Evolutionary conservation across 345 rosid species (phyloP).

Genomic region (Salix viminalis): DNA sequence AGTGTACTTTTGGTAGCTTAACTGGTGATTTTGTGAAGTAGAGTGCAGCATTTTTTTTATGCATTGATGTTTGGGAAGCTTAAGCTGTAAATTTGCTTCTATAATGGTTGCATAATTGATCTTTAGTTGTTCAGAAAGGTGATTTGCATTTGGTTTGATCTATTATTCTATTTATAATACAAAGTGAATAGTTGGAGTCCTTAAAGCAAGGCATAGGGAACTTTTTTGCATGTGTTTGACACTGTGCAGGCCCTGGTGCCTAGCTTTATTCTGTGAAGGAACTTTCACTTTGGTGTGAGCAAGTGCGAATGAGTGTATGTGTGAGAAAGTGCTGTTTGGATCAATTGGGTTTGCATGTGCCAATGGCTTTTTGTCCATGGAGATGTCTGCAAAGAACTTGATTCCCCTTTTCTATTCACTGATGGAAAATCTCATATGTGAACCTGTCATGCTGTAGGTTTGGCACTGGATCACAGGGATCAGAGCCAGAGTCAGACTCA

Average conservation of each 20-base stretch:
- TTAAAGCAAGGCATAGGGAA: background rate
- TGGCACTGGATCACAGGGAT: slow-evolving; percentile 9
- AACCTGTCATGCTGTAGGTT: background rate
- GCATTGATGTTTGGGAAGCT: background rate
- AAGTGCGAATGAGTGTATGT: background rate
- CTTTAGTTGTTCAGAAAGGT: background rate
- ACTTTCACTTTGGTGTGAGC: background rate
- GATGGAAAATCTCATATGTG: background rate
- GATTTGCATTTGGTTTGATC: background rate
- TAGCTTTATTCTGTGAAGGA: background rate
- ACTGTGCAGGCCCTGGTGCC: background rate
- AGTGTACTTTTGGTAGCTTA: background rate
- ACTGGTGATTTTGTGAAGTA: background rate
- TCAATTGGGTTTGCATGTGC: background rate
- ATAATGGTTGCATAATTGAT: background rate
- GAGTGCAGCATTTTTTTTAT: background rate
- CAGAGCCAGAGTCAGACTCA: slow-evolving; percentile 25
- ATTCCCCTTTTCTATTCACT: background rate
- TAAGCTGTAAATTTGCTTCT: background rate
- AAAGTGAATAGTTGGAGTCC: background rate
- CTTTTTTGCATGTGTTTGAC: background rate
- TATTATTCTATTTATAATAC: background rate
- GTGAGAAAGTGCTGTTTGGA: background rate
- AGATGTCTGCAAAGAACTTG: background rate
- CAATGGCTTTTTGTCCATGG: background rate